Conservation (phyloP, 306 rosid genomes). For the Sicyos baderoa region DNA sequence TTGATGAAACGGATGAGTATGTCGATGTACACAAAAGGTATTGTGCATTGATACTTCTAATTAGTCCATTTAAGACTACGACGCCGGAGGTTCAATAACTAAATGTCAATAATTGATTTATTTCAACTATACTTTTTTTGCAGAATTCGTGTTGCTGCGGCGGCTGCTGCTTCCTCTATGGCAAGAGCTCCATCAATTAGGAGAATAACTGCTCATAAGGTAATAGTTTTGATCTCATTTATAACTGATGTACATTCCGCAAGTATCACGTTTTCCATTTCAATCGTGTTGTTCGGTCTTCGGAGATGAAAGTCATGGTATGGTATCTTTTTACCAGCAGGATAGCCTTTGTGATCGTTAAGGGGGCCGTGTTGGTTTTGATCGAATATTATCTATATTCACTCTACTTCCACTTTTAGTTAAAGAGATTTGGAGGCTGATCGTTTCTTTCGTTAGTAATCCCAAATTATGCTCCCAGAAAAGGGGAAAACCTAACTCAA, state of each 20-base stretch:
- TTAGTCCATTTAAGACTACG: slow-evolving; percentile 15
- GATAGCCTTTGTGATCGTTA: too few relatives aligned
- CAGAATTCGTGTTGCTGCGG: slow-evolving; percentile 96
- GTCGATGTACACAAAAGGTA: slow-evolving; percentile 98
- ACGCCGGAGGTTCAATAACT: not conserved
- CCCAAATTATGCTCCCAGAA: not conserved
- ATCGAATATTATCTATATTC: not conserved
- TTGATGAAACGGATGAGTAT: slow-evolving; percentile 92
- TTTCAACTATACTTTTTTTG: slow-evolving; percentile 15
- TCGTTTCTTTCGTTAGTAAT: not conserved
- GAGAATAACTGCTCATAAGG: slow-evolving; percentile 55
- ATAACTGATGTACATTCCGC: not conserved
- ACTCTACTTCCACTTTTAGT: not conserved
- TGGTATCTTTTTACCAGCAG: not conserved
- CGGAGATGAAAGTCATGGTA: not conserved
- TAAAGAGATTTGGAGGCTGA: not conserved
- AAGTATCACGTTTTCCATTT: not conserved
- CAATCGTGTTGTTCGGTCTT: not conserved
- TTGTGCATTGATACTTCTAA: not conserved
- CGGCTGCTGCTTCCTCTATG: slow-evolving; percentile 88
- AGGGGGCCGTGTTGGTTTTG: too few relatives aligned
- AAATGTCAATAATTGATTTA: slow-evolving; percentile 1
- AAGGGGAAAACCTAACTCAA: not conserved
- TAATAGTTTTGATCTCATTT: slow-evolving; percentile 34
- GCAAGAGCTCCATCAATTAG: slow-evolving; percentile 79